Evolutionary conservation across 345 rosid species (phyloP).

Genomic region (Heritiera littoralis): DNA sequence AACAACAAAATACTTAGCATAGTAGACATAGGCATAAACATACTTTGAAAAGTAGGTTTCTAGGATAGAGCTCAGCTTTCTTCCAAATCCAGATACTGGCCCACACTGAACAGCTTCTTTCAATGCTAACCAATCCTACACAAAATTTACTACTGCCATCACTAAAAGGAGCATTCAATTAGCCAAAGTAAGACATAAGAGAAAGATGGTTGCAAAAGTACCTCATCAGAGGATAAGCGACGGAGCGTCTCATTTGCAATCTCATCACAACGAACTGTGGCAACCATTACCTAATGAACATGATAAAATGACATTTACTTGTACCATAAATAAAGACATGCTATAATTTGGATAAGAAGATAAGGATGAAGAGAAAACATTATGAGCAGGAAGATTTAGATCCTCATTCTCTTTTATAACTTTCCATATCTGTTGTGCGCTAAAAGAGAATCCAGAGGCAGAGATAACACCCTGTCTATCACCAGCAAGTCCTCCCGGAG

Average conservation of each 20-base stretch:
- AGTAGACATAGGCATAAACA: constrained; percentile 25
- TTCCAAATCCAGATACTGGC: constrained; percentile 51
- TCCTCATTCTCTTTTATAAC: too few relatives aligned
- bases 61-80: constrained; percentile 30
- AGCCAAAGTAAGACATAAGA: constrained; percentile 7
- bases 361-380: too few relatives aligned
- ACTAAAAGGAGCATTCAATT: constrained; percentile 18
- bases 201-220: constrained; percentile 25
- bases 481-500: constrained; percentile 90
- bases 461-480: constrained; percentile 66
- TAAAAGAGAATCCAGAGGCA: too few relatives aligned
- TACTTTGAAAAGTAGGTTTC: constrained; percentile 65
- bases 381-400: too few relatives aligned
- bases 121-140: constrained; percentile 66
- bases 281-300: too few relatives aligned
- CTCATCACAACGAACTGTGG: constrained; percentile 48
- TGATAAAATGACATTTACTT: too few relatives aligned
- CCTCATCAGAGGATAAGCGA: constrained; percentile 57
- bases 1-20: not conserved
- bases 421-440: too few relatives aligned
- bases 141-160: constrained; percentile 11
- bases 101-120: constrained; percentile 62
- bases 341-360: too few relatives aligned
- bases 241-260: not conserved
- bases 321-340: too few relatives aligned